Base-by-base conservation (phyloP, 768 basidiomycete species). In the Amanita molliuscula region DNA sequence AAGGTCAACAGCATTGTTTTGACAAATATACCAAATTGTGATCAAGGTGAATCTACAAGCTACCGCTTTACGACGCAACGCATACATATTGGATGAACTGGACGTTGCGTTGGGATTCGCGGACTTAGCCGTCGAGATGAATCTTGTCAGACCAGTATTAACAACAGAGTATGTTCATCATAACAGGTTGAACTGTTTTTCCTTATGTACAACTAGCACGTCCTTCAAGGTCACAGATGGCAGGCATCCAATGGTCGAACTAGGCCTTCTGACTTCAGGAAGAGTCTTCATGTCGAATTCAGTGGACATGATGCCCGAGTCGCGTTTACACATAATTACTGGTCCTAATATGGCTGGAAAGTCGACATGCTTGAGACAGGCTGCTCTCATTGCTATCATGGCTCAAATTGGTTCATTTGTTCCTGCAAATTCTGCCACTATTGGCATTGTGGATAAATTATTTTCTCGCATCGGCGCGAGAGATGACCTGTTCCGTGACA, bases 311-410 rank as follows among this genome's bases (percentile, higher is more conserved):
- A 69, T 68, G 3, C 69, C 79, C 0, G 58, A 66, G 10, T 80
- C 83, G 13, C 79, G 77, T 25, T 59, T 96, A 8, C 93, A 95
- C 55, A 61, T 78, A 49, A 87, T 98, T 54, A 97, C 94, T 5
- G 94, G 94, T 0, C 94, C 95, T 0, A 97, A 96, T 59, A 94
- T 92, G 89, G 90, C 86, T 5, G 88, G 88, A 47, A 99, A 99
- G 65, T 94, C 91, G 2, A 97, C 95, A 0, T 73, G 90, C 21
- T 75, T 99, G 31, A 85, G 95, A 25, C 94, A 96, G 62, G 88
- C 82, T 0, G 95, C 95, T 13, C 72, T 98, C 28, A 85, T 96
- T 52, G 72, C 84, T 6, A 84, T 97, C 50, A 73, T 99, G 8
- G 95, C 93, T 1, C 95, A 99, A 62, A 78, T 82, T 9, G 95